Evolutionary conservation across 352 stramenopile genomes (phyloP), one percentile per base, ranked within the genome.

Genomic region (Plasmopara viticola): DNA sequence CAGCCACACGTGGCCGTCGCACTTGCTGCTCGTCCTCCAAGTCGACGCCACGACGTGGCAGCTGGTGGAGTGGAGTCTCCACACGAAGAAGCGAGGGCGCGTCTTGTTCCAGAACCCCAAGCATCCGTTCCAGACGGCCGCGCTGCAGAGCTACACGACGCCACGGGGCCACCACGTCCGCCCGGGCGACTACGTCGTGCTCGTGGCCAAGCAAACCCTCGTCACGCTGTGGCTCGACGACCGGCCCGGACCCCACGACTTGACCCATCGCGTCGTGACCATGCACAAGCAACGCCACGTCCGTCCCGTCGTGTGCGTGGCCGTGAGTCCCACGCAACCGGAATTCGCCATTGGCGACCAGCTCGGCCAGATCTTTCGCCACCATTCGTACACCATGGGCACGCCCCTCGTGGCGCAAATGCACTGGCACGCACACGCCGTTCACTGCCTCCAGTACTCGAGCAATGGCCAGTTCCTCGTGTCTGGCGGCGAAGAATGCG

Each of bases 161-260:
- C 66, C 48, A 62, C 87, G 68, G 41, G 89, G 78, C 51, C 80
- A 70, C 41, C 78, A 76, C 51, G 87, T 42, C 76, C 96, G 96
- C 75, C 90, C 97, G 52, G 87, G 94, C 68, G 89, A 97, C 60
- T 94, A 88, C 69, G 12, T 97, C 87, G 60, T 95, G 91, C 55
- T 82, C 80, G 29, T 78, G 76, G 67, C 86, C 95, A 6, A 74
- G n/a, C n/a, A n/a, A n/a, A n/a, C n/a, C n/a, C n/a, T 78, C 86
- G 49, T 87, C 93, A 70, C 85, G 94, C 51, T 82, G 6, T 66
- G 56, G 46, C 68, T 78, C 34, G 51, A 83, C 17, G 49, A 64
- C 4, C 31, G 50, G 41, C 33, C 55, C 6, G 45, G 31, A n/a
- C 69, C 43, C 49, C 63, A 48, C 10, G 63, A 60, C 7, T 48